Conservation (phyloP, 164 flowering plant genomes). For the Sedum album region DNA sequence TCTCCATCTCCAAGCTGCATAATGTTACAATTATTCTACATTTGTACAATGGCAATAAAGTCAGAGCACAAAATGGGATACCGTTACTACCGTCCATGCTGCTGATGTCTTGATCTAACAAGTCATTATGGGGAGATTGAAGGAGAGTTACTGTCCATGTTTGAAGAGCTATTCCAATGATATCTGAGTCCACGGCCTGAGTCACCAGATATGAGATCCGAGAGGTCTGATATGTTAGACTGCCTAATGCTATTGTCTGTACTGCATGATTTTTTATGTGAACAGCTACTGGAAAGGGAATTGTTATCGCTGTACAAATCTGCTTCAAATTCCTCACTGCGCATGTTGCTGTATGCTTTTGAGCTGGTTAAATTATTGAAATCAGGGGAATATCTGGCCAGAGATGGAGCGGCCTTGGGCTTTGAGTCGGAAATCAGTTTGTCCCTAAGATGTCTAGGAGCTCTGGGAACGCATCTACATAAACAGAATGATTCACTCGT, state of each 20-base stretch:
- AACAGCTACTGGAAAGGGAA: too few species aligned
- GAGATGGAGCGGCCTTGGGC: slow-evolving; percentile 14
- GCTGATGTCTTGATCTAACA: neutral
- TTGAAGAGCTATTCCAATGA: slow-evolving; percentile 32
- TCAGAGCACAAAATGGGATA: slow-evolving; percentile 19
- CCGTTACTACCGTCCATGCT: slow-evolving; percentile 15
- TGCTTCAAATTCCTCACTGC: slow-evolving; percentile 16
- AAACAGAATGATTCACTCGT: neutral
- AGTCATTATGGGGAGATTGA: slow-evolving; percentile 24
- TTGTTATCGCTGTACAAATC: slow-evolving; percentile 78
- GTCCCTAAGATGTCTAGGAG: slow-evolving; percentile 50
- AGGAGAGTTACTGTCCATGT: slow-evolving; percentile 35
- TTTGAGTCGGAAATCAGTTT: slow-evolving; percentile 20
- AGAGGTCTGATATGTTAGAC: slow-evolving; percentile 51
- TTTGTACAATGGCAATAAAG: neutral
- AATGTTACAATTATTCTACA: neutral
- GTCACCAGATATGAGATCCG: slow-evolving; percentile 54
- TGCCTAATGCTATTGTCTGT: slow-evolving; percentile 73
- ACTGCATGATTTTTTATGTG: slow-evolving; percentile 78
- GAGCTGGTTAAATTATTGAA: slow-evolving; percentile 8
- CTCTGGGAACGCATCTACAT: slow-evolving; percentile 72
- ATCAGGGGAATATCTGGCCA: slow-evolving; percentile 12
- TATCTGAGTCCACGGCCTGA: slow-evolving; percentile 12
- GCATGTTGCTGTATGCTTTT: slow-evolving; percentile 46
- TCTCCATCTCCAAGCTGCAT: neutral